These are phyloP conservation scores for Pelargonium myrrhifolium DNA, from an alignment of 441 rosid genomes.

Conservation along the genomic window DNA sequence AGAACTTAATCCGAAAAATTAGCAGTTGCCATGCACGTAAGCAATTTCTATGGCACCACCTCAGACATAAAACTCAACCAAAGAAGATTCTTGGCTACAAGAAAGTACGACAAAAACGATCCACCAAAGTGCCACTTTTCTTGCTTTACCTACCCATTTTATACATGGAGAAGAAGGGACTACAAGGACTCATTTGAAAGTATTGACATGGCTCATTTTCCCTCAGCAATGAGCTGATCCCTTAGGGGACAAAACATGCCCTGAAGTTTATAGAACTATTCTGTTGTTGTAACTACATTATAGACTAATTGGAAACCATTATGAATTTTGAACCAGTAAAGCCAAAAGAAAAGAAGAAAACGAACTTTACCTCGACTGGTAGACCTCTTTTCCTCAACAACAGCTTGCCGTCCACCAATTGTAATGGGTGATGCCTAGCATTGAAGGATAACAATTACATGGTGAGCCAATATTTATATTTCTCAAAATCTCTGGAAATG, in stretches of 20 bases:
- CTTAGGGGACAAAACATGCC: neutral
- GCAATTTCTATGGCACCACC: no score
- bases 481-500: neutral
- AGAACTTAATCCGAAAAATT: no score
- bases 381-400: slow-evolving; percentile 83
- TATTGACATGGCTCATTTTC: neutral
- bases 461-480: neutral
- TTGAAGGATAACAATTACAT: neutral
- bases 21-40: no score
- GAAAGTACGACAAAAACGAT: neutral
- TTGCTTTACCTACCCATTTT: neutral
- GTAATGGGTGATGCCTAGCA: slow-evolving; percentile 80
- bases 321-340: neutral
- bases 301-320: neutral
- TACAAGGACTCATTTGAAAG: neutral
- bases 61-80: neutral
- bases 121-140: neutral
- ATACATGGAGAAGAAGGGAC: neutral
- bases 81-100: neutral
- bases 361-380: slow-evolving; percentile 72
- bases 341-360: slow-evolving; percentile 13
- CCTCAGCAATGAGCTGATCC: neutral
- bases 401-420: slow-evolving; percentile 58
- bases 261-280: neutral
- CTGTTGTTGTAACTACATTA: neutral